Evolutionary conservation across 306 rosid genomes (phyloP), one percentile per base, ranked within the genome.

Genomic region (Cicer bijugum): DNA sequence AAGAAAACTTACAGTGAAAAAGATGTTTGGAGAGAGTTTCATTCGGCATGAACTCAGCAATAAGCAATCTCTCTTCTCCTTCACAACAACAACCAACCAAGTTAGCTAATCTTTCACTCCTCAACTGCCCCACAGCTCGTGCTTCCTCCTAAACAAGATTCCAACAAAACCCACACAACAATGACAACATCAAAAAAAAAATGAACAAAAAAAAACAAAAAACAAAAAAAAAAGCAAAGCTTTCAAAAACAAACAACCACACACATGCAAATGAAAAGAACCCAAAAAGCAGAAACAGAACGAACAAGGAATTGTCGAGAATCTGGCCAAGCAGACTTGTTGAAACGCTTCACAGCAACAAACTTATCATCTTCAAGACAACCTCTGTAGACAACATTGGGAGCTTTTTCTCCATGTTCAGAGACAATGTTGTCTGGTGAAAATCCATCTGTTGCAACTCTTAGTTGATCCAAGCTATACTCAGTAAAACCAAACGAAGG

Each of bases 401-500:
- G 99, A 86, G 99, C 99, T 77, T 90, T 95, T 86, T 92, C 99
- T 2, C 99, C 99, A 46, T 95, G 99, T 80, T 95, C 99, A 12
- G 99, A 95, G 6, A 95, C 99, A 58, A 95, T 88, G 85, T 87
- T 87, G 71, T 92, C 97, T 1, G 92, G 70, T 81, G 93, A 95
- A 77, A 95, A 95, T 23, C 92, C 99, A 6, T 85, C 85, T 58
- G 99, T 92, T 42, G 97, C 97, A 57, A 82, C 76, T 53, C 84
- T 87, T 5, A 95, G 84, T 61, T 92, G 93, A 82, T 90, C 92
- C 81, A 92, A 85, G 78, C 74, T 95, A 61, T 82, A 95, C 86
- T 95, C 97, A 14, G 71, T 78, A 78, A 92, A 92, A 66, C 84
- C 96, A 77, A 82, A 88, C 60, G 85, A 84, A 56, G 69, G 48